Evolutionary conservation across 2,329 filamentous ascomycete species (phyloP), one percentile per base, ranked within the genome.

Genomic region (Trichoderma koningiopsis): DNA sequence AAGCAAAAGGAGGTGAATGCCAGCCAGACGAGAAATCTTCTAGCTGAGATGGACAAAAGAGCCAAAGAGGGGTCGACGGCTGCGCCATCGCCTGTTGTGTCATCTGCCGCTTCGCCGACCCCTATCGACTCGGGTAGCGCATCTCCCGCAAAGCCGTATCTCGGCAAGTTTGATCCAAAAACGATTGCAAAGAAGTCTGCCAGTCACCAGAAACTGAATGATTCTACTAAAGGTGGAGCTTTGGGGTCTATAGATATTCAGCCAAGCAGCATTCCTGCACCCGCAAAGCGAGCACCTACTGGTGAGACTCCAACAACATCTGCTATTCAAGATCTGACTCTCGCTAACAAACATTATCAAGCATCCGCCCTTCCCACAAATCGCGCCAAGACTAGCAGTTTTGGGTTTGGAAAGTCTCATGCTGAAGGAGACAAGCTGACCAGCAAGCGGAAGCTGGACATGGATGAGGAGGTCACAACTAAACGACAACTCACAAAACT

Each of bases 401-500:
- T 98, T 76, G 95, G 94, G 2, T 89, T 98, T 70, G 86, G 87
- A 69, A 96, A 93, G 77, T 82, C 87, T 53, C 84, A 84, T 63
- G 80, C 83, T 60, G 93, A 93, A 65, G 79, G 79, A 27, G 91
- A 92, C 63, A 93, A 92, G 75, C 79, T 86, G 4, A 84, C 87
- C 4, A 84, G 88, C 24, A 93, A 93, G 76, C 91, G 90, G 73
- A 93, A 92, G 71, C 84, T 97, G 27, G 90, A 94, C 74, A 90
- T 97, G 74, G 94, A 92, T 71, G 95, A 97, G 76, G 95, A 97
- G 75, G 93, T 97, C 75, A 90, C 89, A 37, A 91, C 91, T 2
- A 90, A 92, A 76, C 92, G 94, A 78, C 97, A 96, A 82, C 87
- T 99, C 73, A 93, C 93, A 77, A 96, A 94, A 81, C 89, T 99